Evolutionary conservation across 108 stramenopile species (phyloP), one percentile per base, ranked within the genome.

Genomic region (Phaeodactylum tricornutum): DNA sequence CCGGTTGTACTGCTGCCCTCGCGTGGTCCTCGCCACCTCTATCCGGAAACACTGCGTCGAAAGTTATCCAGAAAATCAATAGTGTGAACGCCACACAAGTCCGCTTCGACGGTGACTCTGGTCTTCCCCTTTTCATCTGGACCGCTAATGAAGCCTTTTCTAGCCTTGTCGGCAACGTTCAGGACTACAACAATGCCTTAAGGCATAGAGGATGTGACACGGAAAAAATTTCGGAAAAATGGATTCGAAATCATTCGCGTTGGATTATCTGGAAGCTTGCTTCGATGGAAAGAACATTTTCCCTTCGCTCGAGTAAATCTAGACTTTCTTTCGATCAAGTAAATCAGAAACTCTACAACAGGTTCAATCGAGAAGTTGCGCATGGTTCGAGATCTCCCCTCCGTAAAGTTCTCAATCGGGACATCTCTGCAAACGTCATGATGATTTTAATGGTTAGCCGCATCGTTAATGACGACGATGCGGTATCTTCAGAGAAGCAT

Each of bases 221-320:
- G 12, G 40, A 47, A 0, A 47, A 69, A 28, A 45, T 92, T 17
- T 53, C 48, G 19, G 59, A 70, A 14, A 60, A 47, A 27, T 92
- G 82, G 82, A 59, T 92, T 20, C 34, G 35, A 2, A 92, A 85
- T 53, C 90, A 92, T 48, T 69, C 61, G 31, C 60, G 75, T 39
- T 80, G 79, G 77, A 74, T 87, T 35, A 74, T 82, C 5, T 87
- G 82, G 85, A 92, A 76, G 46, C 64, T 87, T 39, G 80, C 81
- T 12, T 68, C 73, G 11, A 75, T 78, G 51, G 90, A 92, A 43
- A 60, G 85, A 31, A 50, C 66, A 15, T 87, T 87, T 39, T 51
- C 67, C 12, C 23, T 35, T 17, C 33, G 59, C 48, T 52, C 79
- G 7, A 77, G 59, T 21, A 75, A 80, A 1, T 47, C 58, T 21